These are phyloP conservation scores for Sesbania bispinosa DNA, from an alignment of 306 rosid species.

Conservation along the genomic window DNA sequence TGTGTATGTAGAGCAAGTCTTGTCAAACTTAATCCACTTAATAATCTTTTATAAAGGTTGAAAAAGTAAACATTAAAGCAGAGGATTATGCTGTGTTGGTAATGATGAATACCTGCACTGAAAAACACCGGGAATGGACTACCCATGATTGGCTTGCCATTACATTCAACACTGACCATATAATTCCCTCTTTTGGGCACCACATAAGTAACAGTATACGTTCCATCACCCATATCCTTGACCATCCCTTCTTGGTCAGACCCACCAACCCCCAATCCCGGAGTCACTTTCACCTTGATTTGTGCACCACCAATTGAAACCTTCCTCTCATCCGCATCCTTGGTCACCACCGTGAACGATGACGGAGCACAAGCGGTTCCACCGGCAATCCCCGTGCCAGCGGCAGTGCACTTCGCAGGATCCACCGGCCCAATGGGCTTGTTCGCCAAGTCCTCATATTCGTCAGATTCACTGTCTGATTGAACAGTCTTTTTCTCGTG, in stretches of 20 bases:
- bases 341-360: slow-evolving; percentile 67
- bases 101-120: slow-evolving; percentile 74
- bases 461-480: slow-evolving; percentile 90
- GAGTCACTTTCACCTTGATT: slow-evolving; percentile 72
- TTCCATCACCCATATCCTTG: slow-evolving; percentile 94
- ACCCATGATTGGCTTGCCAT: slow-evolving; percentile 92
- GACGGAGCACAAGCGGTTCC: slow-evolving; percentile 91
- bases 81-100: not conserved
- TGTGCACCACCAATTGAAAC: slow-evolving; percentile 66
- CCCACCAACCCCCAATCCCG: slow-evolving; percentile 95
- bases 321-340: slow-evolving; percentile 89
- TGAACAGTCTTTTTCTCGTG: slow-evolving; percentile 46
- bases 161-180: slow-evolving; percentile 88
- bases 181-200: slow-evolving; percentile 97
- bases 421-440: slow-evolving; percentile 94
- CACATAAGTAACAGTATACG: slow-evolving; percentile 82
- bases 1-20: no score
- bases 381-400: slow-evolving; percentile 85
- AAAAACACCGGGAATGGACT: slow-evolving; percentile 98
- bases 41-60: no score
- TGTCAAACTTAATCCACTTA: no score
- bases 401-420: slow-evolving; percentile 80
- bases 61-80: not conserved
- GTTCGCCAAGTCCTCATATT: slow-evolving; percentile 62
- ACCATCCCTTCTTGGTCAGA: slow-evolving; percentile 92